A percentile compares a stretch with the other conserved stretches of the same genome.
Conservation (phyloP, 1,284 basidiomycete species). For the Exobasidium cylindrosporum region DNA sequence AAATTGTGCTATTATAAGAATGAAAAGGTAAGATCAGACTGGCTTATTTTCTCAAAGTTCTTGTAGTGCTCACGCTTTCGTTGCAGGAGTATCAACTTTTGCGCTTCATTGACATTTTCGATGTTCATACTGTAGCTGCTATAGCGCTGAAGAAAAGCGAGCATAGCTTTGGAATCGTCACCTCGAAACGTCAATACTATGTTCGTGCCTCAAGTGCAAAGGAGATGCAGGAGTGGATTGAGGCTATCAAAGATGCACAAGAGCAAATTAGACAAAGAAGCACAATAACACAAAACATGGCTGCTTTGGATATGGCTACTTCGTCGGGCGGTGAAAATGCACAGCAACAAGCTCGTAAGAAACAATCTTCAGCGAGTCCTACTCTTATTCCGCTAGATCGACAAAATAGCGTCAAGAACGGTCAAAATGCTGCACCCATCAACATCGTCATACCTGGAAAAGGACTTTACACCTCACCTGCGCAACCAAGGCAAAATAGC, state of each 20-base stretch:
- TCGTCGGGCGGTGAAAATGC: neutral
- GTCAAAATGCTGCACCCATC: constrained; percentile 21
- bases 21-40: constrained; percentile 59
- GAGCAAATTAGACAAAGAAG: constrained; percentile 58
- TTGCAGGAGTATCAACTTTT: constrained; percentile 66
- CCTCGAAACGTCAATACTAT: constrained; percentile 86
- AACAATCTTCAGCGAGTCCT: neutral
- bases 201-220: constrained; percentile 71
- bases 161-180: constrained; percentile 87
- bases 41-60: neutral
- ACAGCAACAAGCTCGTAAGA: neutral
- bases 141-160: constrained; percentile 81
- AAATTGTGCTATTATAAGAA: constrained; percentile 97
- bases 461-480: constrained; percentile 26
- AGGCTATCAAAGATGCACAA: constrained; percentile 73
- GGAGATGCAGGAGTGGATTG: constrained; percentile 81
- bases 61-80: neutral
- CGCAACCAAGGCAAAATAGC: constrained; percentile 27
- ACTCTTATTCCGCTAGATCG: neutral
- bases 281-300: constrained; percentile 43
- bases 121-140: constrained; percentile 84
- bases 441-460: constrained; percentile 36
- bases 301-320: constrained; percentile 26
- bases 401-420: neutral
- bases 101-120: constrained; percentile 79